Base-by-base conservation (phyloP, 2,329 filamentous ascomycete species). In the Alternaria postmessia region DNA sequence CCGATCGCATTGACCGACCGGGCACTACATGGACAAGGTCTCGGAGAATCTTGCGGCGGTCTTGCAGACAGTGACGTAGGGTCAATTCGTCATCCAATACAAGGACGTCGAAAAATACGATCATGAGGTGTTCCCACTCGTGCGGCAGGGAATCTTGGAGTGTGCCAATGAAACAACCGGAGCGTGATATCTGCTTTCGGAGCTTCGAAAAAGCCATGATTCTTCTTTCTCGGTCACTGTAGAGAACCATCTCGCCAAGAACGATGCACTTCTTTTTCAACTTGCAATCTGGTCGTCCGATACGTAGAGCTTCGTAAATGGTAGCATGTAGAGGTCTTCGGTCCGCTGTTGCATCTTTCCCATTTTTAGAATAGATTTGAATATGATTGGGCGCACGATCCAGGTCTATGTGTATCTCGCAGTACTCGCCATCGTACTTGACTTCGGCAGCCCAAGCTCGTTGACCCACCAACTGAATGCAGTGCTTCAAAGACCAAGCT, bases 401-500 rank as follows among this genome's bases (percentile, higher is more conserved):
- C 7, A 91, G 80, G 71, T 96, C 88, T 39, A 97, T 81, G 70
- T 97, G 93, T 30, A 97, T 88, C 75, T 97, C 93, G 68, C 67
- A 96, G 67, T 95, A 97, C 76, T 97, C 93, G 34, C 91, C 93
- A 69, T 96, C 93, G 62, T 96, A 87, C 74, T 96, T 96, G 52
- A 89, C 84, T 75, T 96, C 92, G 24, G 93, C 85, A 59, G 89
- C 91, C 86, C 94, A 87, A 12, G 80, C 85, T 16, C 85, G 81
- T 0, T 83, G 82, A 5, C 81, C 83, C 2, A 85, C 81, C 81
- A 94, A 86, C 18, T 88, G 82, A 20, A 91, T 77, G 72, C 91
- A 94, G 72, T 95, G 86, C 60, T 92, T 89, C 67, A 94, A 90
- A 3, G 80, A 81, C 65, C 74, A 76, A 16, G 81, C 82, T 68